These are phyloP conservation scores for Begonia fuchsioides DNA, from an alignment of 306 rosid species.

Conservation along the genomic window DNA sequence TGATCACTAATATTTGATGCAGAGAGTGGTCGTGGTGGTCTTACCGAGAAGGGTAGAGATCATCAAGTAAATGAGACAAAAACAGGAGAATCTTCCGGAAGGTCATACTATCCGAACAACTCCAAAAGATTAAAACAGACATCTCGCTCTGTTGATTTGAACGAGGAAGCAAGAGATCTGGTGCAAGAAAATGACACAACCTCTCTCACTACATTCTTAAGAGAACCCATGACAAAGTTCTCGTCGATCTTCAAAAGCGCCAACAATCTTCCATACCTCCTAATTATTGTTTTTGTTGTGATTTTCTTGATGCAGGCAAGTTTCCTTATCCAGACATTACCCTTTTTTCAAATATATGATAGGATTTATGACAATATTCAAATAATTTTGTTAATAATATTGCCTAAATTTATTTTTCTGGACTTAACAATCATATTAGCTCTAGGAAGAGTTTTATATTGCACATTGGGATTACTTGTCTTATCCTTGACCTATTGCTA, in stretches of 20 bases:
- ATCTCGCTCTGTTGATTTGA: constrained; percentile 12
- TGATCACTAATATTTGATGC: constrained; percentile 12
- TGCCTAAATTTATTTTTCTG: no score
- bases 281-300: constrained; percentile 43
- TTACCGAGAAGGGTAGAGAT: constrained; percentile 21
- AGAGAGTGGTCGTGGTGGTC: constrained; percentile 23
- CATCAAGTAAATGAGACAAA: constrained; percentile 23
- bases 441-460: no score
- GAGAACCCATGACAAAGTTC: constrained; percentile 28
- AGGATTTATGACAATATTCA: neutral
- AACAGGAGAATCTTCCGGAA: constrained; percentile 31
- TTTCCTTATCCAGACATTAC: constrained; percentile 8
- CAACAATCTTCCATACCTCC: constrained; percentile 42
- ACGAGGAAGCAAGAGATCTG: constrained; percentile 17
- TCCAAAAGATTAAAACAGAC: constrained; percentile 8
- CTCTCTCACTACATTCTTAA: constrained; percentile 28
- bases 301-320: constrained; percentile 89
- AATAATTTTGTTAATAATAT: neutral
- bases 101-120: constrained; percentile 24
- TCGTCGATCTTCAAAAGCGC: constrained; percentile 47
- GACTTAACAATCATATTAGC: no score
- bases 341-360: neutral
- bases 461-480: no score
- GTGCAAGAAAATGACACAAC: constrained; percentile 25
- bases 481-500: neutral